phyloP scores from a whole-genome alignment of 768 basidiomycete species.

The Rhodotorula diobovata region DNA sequence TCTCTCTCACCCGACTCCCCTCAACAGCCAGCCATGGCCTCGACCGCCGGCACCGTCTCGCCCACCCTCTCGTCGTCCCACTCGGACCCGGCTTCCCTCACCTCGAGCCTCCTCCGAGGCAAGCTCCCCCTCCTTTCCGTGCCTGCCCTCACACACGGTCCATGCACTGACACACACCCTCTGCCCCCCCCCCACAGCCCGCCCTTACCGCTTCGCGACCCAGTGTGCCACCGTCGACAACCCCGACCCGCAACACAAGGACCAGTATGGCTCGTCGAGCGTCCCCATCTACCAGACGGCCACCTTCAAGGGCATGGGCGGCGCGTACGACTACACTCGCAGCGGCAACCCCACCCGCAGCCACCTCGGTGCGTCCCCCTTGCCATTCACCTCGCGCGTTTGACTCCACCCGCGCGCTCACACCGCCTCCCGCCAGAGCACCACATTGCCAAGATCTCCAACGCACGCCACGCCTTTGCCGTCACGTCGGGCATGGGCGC shows the following conservation, averaged over 20 bases:
- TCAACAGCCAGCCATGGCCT: neutral
- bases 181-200: neutral
- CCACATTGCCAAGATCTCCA: slow-evolving; percentile 94
- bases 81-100: slow-evolving; percentile 16
- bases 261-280: slow-evolving; percentile 88
- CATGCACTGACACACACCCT: neutral
- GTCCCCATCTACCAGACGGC: slow-evolving; percentile 98
- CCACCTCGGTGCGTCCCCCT: slow-evolving; percentile 67
- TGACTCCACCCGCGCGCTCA: neutral
- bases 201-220: slow-evolving; percentile 37
- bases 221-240: slow-evolving; percentile 74
- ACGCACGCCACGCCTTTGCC: slow-evolving; percentile 78
- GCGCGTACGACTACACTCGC: slow-evolving; percentile 82
- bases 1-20: no score
- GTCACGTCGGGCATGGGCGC: slow-evolving; percentile 99
- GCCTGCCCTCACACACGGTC: no score
- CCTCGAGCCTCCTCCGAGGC: slow-evolving; percentile 27
- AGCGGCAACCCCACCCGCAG: slow-evolving; percentile 95
- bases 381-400: no score
- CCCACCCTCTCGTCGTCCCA: neutral
- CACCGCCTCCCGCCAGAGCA: slow-evolving; percentile 60
- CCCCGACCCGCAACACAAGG: slow-evolving; percentile 69
- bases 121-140: no score
- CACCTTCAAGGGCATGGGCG: slow-evolving; percentile 90
- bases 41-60: slow-evolving; percentile 4